Evolutionary conservation across 2,329 filamentous ascomycete species (phyloP), one percentile per base, ranked within the genome.

Genomic region (Nakataea oryzae): DNA sequence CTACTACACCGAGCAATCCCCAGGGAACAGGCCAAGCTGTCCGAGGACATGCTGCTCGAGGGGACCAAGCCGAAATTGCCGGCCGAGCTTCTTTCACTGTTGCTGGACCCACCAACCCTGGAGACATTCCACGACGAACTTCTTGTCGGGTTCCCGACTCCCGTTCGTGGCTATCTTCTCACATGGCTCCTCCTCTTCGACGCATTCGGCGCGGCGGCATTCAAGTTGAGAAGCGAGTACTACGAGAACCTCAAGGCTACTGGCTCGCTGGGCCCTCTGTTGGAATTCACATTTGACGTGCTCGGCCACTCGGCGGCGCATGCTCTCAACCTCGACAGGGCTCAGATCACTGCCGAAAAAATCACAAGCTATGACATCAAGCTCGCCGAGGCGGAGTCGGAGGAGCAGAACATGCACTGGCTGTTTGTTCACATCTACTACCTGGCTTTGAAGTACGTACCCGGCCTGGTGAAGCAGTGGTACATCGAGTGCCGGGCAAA

Each of bases 111-210:
- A 0, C 90, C 93, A 0, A 86, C 86, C 0, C 78, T 90, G 3
- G 83, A 88, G n/a, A 79, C 80, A 14, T 83, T 91, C 57, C 79
- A 82, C 0, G 85, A 89, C 58, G 82, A 87, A 11, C 78, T 82
- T 47, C 85, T 92, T 27, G 81, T 86, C 6, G 79, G 83, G 21
- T 89, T 93, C 68, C 91, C 91, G 13, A 77, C 85, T 0, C 71
- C 83, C 0, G 79, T 96, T 58, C 85, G 91, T 61, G 86, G 87
- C 12, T 99, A 97, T 69, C 80, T 99, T 3, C 79, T 96, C 30
- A 89, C 91, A 13, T 99, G 95, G 95, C 85, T 90, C 65, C 79
- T 97, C 1, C 81, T 97, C 0, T 97, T 96, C 70, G 91, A 96
- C 67, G 88, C 93, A 57, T 96, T 93, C 70, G 78, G 80, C 24